phyloP scores from a whole-genome alignment of 495 filamentous ascomycete genomes.

The Cryomyces minteri region DNA sequence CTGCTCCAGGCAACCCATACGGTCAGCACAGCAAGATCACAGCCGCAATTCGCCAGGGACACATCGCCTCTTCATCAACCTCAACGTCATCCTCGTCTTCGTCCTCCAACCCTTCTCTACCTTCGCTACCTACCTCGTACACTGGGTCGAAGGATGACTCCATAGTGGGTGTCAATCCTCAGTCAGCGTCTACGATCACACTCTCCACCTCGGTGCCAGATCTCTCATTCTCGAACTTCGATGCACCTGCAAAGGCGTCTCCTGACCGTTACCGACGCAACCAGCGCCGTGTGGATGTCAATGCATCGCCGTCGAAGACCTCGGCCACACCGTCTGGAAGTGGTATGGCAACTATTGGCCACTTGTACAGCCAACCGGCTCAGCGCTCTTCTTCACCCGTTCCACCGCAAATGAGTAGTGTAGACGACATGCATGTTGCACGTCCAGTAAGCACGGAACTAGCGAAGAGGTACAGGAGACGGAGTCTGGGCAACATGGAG shows the following conservation, averaged over 20 bases:
- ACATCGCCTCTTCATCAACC: constrained; percentile 18
- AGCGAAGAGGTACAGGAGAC: constrained; percentile 58
- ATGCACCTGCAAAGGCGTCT: constrained; percentile 18
- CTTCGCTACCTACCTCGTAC: not conserved
- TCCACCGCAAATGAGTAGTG: constrained; percentile 26
- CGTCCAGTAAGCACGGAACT: constrained; percentile 32
- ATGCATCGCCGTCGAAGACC: constrained; percentile 5
- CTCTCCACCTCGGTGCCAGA: constrained; percentile 30
- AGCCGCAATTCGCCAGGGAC: constrained; percentile 6
- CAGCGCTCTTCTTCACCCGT: constrained; percentile 2
- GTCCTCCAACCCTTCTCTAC: constrained; percentile 12
- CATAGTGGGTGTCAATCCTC: constrained; percentile 22
- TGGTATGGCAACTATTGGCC: constrained; percentile 23
- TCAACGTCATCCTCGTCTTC: constrained; percentile 17
- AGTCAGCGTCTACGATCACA: constrained; percentile 23
- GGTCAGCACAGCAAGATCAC: constrained; percentile 26
- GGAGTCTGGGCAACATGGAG: constrained; percentile 71
- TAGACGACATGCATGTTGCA: constrained; percentile 32
- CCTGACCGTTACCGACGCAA: constrained; percentile 50
- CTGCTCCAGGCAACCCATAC: constrained; percentile 39
- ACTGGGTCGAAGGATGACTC: constrained; percentile 16
- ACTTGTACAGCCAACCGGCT: constrained; percentile 12
- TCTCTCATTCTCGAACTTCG: constrained; percentile 21
- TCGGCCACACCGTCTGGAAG: constrained; percentile 26
- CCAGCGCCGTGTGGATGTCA: constrained; percentile 29